Evolutionary conservation across 164 flowering plant genomes (phyloP).

Genomic region (Kingdonia uniflora): DNA sequence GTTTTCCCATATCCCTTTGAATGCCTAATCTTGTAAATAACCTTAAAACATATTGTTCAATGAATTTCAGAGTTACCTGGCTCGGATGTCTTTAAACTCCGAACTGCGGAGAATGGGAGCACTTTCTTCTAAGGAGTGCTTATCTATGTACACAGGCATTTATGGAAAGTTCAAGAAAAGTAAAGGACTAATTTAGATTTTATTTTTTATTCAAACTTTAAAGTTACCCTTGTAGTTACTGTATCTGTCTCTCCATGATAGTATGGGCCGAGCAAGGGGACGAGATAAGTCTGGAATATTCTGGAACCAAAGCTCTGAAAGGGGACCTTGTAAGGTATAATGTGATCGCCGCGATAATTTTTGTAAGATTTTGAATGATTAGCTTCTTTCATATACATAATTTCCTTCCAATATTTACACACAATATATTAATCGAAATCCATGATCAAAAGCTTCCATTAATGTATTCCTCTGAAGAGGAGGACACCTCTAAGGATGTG

Average conservation of each 20-base stretch:
- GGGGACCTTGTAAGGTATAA: slow-evolving; percentile 77
- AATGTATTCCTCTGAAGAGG: too few relatives aligned
- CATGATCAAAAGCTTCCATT: too few relatives aligned
- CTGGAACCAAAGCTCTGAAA: slow-evolving; percentile 92
- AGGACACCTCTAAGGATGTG: too few relatives aligned
- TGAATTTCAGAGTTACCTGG: slow-evolving; percentile 71
- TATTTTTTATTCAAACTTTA: neutral
- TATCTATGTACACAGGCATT: slow-evolving; percentile 48
- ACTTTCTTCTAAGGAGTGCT: slow-evolving; percentile 40
- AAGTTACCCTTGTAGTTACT: neutral
- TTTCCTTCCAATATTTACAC: too few relatives aligned
- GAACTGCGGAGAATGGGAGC: slow-evolving; percentile 65
- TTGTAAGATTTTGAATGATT: too few relatives aligned
- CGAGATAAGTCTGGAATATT: slow-evolving; percentile 87
- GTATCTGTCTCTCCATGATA: slow-evolving; percentile 14
- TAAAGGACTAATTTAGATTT: slow-evolving; percentile 20
- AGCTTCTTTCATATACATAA: too few relatives aligned
- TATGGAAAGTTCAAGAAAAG: slow-evolving; percentile 59
- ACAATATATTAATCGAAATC: too few relatives aligned
- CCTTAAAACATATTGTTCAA: too few relatives aligned
- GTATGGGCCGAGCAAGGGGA: slow-evolving; percentile 98
- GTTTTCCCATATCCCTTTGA: too few relatives aligned
- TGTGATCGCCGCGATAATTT: neutral
- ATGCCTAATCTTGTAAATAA: too few relatives aligned
- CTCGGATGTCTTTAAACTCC: slow-evolving; percentile 45